A percentile compares a stretch with the other conserved stretches of the same genome.
phyloP scores from a whole-genome alignment of 306 rosid species.

The Malus orientalis region DNA sequence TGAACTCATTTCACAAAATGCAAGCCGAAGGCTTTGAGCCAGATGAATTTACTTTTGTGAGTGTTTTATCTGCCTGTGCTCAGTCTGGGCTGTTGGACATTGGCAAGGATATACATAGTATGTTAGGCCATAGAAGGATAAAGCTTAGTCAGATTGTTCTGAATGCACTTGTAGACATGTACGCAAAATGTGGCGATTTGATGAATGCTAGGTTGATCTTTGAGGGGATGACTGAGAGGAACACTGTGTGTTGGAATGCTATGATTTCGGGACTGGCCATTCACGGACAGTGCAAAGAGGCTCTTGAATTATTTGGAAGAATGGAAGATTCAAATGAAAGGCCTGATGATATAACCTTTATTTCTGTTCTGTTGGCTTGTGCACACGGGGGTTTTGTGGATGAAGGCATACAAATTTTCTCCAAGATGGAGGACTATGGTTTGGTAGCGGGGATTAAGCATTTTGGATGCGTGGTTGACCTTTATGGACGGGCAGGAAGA shows the following conservation, averaged over 20 bases:
- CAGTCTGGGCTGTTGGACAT: constrained; percentile 43
- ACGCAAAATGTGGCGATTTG: constrained; percentile 69
- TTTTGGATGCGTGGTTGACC: constrained; percentile 70
- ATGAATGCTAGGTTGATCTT: constrained; percentile 43
- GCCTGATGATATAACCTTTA: constrained; percentile 58
- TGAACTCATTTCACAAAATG: constrained; percentile 41
- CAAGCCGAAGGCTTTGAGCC: constrained; percentile 42
- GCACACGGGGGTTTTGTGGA: constrained; percentile 55
- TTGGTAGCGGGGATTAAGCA: constrained; percentile 35
- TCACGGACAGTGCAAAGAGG: constrained; percentile 53
- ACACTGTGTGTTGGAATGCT: constrained; percentile 57
- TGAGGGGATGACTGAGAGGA: constrained; percentile 40
- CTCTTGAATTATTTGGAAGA: constrained; percentile 38
- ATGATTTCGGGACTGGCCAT: constrained; percentile 60
- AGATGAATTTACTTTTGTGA: constrained; percentile 45
- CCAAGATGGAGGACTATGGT: constrained; percentile 49
- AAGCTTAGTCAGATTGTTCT: constrained; percentile 39
- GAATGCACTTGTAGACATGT: constrained; percentile 67
- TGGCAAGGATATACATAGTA: constrained; percentile 44
- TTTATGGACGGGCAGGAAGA: constrained; percentile 60
- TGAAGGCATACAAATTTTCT: constrained; percentile 40
- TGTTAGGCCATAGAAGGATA: constrained; percentile 31
- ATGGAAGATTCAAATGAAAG: constrained; percentile 40
- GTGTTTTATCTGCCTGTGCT: constrained; percentile 65
- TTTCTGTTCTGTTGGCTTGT: constrained; percentile 53